Base-by-base conservation (phyloP, 441 rosid genomes). In the Euphorbia schlechtendalii region DNA sequence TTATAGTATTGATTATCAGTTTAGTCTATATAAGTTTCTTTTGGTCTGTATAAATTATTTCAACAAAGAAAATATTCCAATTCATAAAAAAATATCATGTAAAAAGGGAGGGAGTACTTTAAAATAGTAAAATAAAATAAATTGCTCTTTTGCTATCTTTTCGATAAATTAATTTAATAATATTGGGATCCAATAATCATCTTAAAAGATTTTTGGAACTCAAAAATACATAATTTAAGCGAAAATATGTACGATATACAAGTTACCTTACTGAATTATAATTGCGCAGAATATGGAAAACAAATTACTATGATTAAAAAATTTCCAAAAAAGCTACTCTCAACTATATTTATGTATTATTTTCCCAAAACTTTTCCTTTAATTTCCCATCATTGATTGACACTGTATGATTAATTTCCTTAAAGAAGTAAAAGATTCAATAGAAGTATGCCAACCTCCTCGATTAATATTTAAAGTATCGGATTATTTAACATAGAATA, bases 301-400 rank as follows among this genome's bases (percentile, higher is more conserved):
- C 21, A 5, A 27, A 24, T 24, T 43, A 14, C 25, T 17, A 46
- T 46, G 55, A 21, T 18, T 24, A 46, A 8, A n/a, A 27, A 61
- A 49, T 32, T 14, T 51, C 67, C 32, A 64, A 51, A 7, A 24
- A 34, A 64, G 48, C 21, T 34, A 34, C 2, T 17, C 58, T 51
- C 48, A 52, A 32, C 48, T 43, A 61, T 43, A 51, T 20, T 18
- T 63, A 51, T 24, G 15, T 10, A 7, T 63, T n/a, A n/a, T 51
- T 12, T 13, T 58, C 34, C 46, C 43, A 34, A n/a, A 21, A 18
- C 34, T 3, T 27, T 51, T 52, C 36, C 49, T 14, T 32, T 49
- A 2, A 7, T 30, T 48, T 21, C 21, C 48, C 36, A 34, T 64
- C 48, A 64, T 52, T 64, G 45, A 52, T 54, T 64, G 17, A 34